Percentiles rank a stretch among this genome's conserved stretches.
phyloP scores from a whole-genome alignment of 2,329 filamentous ascomycete species.

The Apiospora phragmitis region DNA sequence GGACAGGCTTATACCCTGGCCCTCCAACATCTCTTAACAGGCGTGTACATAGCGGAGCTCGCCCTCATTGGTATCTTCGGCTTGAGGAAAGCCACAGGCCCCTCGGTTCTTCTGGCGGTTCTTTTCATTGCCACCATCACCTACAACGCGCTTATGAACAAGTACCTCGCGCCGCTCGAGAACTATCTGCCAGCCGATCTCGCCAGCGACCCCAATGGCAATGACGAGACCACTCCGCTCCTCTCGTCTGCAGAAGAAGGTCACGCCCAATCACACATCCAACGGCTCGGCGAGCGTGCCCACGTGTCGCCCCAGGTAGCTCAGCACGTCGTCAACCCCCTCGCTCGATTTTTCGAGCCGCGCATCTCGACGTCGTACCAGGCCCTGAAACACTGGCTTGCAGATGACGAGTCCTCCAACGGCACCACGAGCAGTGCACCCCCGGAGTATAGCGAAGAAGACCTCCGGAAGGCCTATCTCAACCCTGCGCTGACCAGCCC shows the following conservation, averaged over 20 bases:
- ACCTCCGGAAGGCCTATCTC: slow-evolving; percentile 29
- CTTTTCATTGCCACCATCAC: slow-evolving; percentile 61
- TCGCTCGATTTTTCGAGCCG: slow-evolving; percentile 29
- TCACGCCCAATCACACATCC: slow-evolving; percentile 22
- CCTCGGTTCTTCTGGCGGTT: slow-evolving; percentile 61
- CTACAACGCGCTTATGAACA: slow-evolving; percentile 52
- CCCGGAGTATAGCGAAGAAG: slow-evolving; percentile 26
- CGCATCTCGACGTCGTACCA: slow-evolving; percentile 27
- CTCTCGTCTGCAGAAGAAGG: slow-evolving; percentile 27
- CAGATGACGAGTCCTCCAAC: slow-evolving; percentile 20
- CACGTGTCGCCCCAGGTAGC: slow-evolving; percentile 21
- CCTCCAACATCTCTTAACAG: slow-evolving; percentile 70
- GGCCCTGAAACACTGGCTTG: slow-evolving; percentile 26
- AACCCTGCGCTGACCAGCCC: slow-evolving; percentile 36
- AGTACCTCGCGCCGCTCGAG: slow-evolving; percentile 31
- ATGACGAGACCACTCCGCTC: not conserved
- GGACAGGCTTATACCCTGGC: slow-evolving; percentile 71
- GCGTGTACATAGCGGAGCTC: slow-evolving; percentile 68
- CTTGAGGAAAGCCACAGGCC: slow-evolving; percentile 57
- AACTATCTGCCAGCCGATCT: slow-evolving; percentile 28
- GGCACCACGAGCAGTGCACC: slow-evolving; percentile 17
- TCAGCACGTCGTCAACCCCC: slow-evolving; percentile 23
- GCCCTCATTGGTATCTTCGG: slow-evolving; percentile 71
- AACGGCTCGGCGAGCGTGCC: slow-evolving; percentile 22
- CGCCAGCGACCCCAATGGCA: slow-evolving; percentile 7